Percentiles rank a stretch among this genome's conserved stretches.
phyloP scores from a whole-genome alignment of 177 flowering plant genomes.

The Vitis hybrid region DNA sequence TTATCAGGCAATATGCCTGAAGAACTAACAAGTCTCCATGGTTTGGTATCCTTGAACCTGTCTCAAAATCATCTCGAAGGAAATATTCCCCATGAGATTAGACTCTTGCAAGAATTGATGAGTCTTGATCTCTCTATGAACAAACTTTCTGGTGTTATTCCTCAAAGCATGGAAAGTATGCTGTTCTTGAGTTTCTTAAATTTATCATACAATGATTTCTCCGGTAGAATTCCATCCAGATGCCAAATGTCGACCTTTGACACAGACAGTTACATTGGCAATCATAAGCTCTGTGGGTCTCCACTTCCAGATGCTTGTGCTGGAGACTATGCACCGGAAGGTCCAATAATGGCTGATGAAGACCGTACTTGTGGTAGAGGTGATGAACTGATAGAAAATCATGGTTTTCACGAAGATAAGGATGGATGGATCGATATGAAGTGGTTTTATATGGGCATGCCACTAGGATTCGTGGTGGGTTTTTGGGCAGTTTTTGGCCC shows the following conservation, averaged over 20 bases:
- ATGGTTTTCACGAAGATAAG: too few relatives aligned
- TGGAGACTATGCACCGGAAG: neutral
- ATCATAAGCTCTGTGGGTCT: neutral
- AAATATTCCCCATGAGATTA: neutral
- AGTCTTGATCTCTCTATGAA: neutral
- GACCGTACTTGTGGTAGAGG: neutral
- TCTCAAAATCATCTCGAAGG: neutral
- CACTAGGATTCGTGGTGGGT: neutral
- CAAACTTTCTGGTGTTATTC: neutral
- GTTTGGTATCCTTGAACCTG: neutral
- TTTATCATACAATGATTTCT: neutral
- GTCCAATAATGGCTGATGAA: neutral
- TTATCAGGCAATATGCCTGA: slow-evolving; percentile 5
- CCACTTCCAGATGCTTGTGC: neutral
- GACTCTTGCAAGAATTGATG: neutral
- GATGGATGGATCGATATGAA: neutral
- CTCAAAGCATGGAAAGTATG: neutral
- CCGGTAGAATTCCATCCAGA: neutral
- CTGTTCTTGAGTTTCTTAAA: neutral
- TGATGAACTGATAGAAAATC: too few relatives aligned
- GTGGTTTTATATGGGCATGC: neutral
- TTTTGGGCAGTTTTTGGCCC: neutral
- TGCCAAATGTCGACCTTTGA: fast-evolving
- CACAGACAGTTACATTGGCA: neutral
- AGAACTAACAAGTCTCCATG: slow-evolving; percentile 9